These are phyloP conservation scores for Crithidia expoeki DNA, from an alignment of 208 protist species.

Conservation along the genomic window DNA sequence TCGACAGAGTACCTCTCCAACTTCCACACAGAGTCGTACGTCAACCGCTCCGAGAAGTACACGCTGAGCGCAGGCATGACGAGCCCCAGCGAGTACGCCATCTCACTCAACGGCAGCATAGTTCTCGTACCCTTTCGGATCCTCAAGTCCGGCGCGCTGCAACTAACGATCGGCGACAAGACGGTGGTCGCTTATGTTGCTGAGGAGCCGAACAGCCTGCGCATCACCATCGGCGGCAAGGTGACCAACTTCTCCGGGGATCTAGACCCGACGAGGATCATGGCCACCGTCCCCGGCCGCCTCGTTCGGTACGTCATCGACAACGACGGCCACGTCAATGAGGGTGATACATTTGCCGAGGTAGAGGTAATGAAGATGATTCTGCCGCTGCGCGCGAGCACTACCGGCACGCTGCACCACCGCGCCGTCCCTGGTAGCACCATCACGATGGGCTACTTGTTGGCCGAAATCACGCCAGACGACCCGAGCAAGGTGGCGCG, in stretches of 20 bases:
- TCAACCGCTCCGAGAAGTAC: constrained; percentile 79
- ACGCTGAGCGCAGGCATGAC: constrained; percentile 60
- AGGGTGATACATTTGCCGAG: constrained; percentile 92
- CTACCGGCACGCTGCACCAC: constrained; percentile 82
- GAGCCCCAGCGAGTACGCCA: constrained; percentile 62
- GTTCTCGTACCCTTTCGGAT: constrained; percentile 77
- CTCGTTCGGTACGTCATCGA: constrained; percentile 95
- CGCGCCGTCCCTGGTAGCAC: constrained; percentile 87
- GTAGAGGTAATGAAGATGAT: constrained; percentile 99
- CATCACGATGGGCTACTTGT: constrained; percentile 92
- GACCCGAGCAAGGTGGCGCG: constrained; percentile 89
- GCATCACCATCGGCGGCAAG: constrained; percentile 90
- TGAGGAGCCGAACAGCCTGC: constrained; percentile 91
- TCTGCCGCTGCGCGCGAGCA: constrained; percentile 87
- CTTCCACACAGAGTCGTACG: constrained; percentile 69
- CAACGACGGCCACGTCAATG: constrained; percentile 91
- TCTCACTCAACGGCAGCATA: constrained; percentile 77
- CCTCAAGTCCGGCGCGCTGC: constrained; percentile 82
- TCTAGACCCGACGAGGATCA: constrained; percentile 94
- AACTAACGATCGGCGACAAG: constrained; percentile 74
- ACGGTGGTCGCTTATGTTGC: constrained; percentile 92
- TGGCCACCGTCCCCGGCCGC: constrained; percentile 94
- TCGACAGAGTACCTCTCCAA: constrained; percentile 75
- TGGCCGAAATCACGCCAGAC: constrained; percentile 93
- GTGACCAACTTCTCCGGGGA: constrained; percentile 94